phyloP scores from a whole-genome alignment of 306 rosid species.

The Albizia julibrissin region DNA sequence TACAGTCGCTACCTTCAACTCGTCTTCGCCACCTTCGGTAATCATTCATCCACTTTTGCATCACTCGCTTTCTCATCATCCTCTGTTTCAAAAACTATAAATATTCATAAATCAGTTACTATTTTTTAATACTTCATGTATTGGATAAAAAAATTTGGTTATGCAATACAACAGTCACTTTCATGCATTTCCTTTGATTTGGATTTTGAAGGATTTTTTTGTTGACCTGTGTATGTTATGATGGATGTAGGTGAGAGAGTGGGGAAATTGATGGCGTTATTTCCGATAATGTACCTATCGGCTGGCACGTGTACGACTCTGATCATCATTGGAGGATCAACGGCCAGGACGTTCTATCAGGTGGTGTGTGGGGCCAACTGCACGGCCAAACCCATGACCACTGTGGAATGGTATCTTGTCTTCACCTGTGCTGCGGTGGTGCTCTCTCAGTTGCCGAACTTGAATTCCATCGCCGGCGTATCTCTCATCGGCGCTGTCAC shows the following conservation, averaged over 20 bases:
- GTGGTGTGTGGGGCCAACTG: neutral
- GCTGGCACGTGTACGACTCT: conserved; percentile 5
- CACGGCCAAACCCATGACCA: neutral
- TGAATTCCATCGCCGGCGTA: neutral
- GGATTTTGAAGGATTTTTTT: no score
- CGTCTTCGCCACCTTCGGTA: conserved; percentile 2
- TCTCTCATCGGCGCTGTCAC: conserved; percentile 1
- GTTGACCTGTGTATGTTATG: neutral
- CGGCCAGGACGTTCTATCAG: conserved; percentile 16
- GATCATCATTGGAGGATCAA: conserved; percentile 16
- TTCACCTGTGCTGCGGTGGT: neutral
- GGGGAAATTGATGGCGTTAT: neutral
- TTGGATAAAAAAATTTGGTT: neutral
- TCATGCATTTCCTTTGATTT: neutral
- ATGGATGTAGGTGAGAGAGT: neutral
- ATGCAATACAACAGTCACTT: neutral
- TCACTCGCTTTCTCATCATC: neutral
- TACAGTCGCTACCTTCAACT: conserved; percentile 16
- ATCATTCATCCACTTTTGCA: neutral
- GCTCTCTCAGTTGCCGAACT: conserved; percentile 1
- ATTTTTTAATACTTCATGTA: no score
- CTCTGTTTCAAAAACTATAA: neutral
- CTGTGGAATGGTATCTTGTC: conserved; percentile 15
- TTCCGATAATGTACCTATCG: conserved; percentile 3
- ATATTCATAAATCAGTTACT: no score